phyloP scores from a whole-genome alignment of 192 early-diverging fungal species.

The Coemansia sp. region DNA sequence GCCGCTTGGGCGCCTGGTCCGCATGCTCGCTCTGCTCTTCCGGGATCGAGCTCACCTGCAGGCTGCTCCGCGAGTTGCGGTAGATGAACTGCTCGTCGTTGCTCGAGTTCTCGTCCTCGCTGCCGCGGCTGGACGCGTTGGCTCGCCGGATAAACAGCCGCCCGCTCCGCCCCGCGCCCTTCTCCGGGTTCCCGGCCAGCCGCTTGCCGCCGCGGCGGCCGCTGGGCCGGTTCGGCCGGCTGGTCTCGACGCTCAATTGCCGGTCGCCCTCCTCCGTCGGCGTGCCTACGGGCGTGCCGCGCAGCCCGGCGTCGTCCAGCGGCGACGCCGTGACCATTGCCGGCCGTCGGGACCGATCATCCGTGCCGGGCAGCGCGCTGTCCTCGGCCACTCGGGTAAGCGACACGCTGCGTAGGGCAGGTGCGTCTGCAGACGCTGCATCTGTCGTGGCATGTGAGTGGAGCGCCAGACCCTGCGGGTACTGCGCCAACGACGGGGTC shows the following conservation, averaged over 20 bases:
- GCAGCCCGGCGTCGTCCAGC: conserved; percentile 12
- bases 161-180: conserved; percentile 20
- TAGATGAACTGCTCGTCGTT: conserved; percentile 53
- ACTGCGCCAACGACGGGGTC: conserved; percentile 18
- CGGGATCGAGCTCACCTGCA: conserved; percentile 51
- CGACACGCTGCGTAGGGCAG: conserved; percentile 37
- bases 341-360: conserved; percentile 14
- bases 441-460: conserved; percentile 2
- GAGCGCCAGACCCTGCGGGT: conserved; percentile 28
- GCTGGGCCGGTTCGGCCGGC: conserved; percentile 13
- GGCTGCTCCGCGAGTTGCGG: conserved; percentile 51
- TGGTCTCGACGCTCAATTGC: conserved; percentile 35
- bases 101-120: conserved; percentile 45
- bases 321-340: background rate
- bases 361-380: background rate
- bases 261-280: conserved; percentile 48
- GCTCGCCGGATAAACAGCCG: conserved; percentile 35
- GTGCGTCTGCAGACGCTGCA: background rate
- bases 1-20: conserved; percentile 24
- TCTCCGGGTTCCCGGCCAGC: conserved; percentile 7
- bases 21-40: conserved; percentile 38
- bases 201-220: background rate
- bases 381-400: conserved; percentile 36
- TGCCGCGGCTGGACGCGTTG: conserved; percentile 44
- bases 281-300: conserved; percentile 37